A percentile compares a stretch with the other conserved stretches of the same genome.
Conservation (phyloP, 441 rosid species). For the Dalechampia spathulata region DNA sequence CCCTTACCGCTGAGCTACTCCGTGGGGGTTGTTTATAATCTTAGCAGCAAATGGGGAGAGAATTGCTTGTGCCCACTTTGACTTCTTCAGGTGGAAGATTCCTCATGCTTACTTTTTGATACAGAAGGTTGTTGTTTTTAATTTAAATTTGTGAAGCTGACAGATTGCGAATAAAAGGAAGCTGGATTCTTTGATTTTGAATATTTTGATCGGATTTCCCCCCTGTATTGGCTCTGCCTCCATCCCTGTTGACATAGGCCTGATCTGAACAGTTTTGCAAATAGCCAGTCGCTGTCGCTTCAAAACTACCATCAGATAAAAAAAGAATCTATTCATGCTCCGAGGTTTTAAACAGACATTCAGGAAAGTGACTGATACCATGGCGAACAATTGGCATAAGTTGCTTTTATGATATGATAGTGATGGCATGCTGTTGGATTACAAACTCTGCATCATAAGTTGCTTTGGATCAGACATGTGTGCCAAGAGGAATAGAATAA, state of each 20-base stretch:
- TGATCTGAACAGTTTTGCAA: neutral
- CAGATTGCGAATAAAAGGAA: too few relatives aligned
- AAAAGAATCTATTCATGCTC: neutral
- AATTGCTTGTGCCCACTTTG: neutral
- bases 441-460: neutral
- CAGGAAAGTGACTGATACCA: neutral
- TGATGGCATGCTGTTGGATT: neutral
- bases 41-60: too few relatives aligned
- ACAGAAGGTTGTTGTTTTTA: too few relatives aligned
- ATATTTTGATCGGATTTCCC: too few relatives aligned
- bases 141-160: too few relatives aligned
- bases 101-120: neutral
- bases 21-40: too few relatives aligned
- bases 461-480: neutral
- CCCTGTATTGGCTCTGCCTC: too few relatives aligned
- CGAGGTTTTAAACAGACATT: neutral
- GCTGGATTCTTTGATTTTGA: too few relatives aligned
- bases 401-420: conserved; percentile 6
- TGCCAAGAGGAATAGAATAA: neutral
- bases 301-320: neutral
- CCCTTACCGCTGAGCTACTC: too few relatives aligned
- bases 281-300: neutral
- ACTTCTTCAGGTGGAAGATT: neutral
- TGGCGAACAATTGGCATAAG: conserved; percentile 6
- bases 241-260: too few relatives aligned